These are phyloP conservation scores for Triadica sebifera DNA, from an alignment of 345 rosid genomes.

Conservation along the genomic window DNA sequence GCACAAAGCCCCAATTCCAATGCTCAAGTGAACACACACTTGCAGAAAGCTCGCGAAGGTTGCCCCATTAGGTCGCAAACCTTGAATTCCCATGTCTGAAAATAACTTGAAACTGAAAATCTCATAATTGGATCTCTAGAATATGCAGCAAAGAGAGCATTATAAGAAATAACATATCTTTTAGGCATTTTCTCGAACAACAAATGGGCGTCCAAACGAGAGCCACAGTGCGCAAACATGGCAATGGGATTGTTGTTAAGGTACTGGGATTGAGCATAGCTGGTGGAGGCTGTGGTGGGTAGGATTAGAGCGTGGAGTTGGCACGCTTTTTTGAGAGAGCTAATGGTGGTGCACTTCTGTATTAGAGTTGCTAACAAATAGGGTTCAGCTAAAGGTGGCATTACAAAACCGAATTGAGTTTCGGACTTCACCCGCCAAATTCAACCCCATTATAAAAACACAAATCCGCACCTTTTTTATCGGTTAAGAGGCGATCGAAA, in stretches of 20 bases:
- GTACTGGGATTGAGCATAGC: slow-evolving; percentile 43
- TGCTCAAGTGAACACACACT: slow-evolving; percentile 52
- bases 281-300: slow-evolving; percentile 26
- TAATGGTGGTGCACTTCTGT: slow-evolving; percentile 51
- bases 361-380: slow-evolving; percentile 35
- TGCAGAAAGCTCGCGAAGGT: slow-evolving; percentile 71
- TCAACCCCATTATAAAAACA: neutral
- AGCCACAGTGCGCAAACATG: slow-evolving; percentile 57
- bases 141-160: slow-evolving; percentile 66
- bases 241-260: slow-evolving; percentile 60
- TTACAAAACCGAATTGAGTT: slow-evolving; percentile 3
- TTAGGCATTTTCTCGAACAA: slow-evolving; percentile 75
- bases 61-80: slow-evolving; percentile 54
- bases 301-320: slow-evolving; percentile 65
- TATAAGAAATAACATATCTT: slow-evolving; percentile 58
- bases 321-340: slow-evolving; percentile 44
- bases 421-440: neutral
- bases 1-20: slow-evolving; percentile 41
- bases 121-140: slow-evolving; percentile 43
- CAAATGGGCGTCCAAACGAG: slow-evolving; percentile 34
- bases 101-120: slow-evolving; percentile 34
- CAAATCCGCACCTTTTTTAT: slow-evolving; percentile 6
- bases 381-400: slow-evolving; percentile 37
- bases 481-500: neutral
- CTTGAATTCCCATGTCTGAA: slow-evolving; percentile 40